phyloP scores from a whole-genome alignment of 2,329 filamentous ascomycete species.

The Microdochium nivale region DNA sequence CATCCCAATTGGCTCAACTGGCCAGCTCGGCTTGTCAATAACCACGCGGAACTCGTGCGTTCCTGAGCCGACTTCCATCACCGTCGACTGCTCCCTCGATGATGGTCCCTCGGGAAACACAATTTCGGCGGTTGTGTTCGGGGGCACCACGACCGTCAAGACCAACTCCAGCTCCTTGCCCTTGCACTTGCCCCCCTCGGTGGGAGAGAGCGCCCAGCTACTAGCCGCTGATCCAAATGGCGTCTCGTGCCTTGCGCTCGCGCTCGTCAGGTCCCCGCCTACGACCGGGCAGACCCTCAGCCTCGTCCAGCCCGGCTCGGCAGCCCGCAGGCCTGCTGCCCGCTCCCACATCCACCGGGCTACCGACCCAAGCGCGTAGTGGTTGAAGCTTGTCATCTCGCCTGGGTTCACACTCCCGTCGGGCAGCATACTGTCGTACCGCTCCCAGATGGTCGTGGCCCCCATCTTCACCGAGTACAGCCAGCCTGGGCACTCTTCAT shows the following conservation, averaged over 20 bases:
- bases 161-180: background rate
- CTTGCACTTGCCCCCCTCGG: background rate
- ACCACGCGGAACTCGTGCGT: background rate
- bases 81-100: background rate
- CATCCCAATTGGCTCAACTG: background rate
- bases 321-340: constrained; percentile 16
- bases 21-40: background rate
- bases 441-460: constrained; percentile 28
- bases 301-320: constrained; percentile 13
- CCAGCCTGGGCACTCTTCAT: constrained; percentile 23
- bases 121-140: constrained; percentile 1
- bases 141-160: constrained; percentile 1
- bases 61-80: background rate
- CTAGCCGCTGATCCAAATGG: constrained; percentile 1
- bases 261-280: constrained; percentile 1
- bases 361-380: constrained; percentile 21
- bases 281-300: constrained; percentile 1
- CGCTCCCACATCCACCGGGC: constrained; percentile 24
- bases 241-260: background rate
- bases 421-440: constrained; percentile 26
- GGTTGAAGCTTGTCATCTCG: constrained; percentile 17
- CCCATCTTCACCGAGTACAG: constrained; percentile 26
- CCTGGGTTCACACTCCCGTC: constrained; percentile 23
- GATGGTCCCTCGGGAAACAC: background rate
- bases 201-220: background rate